A percentile compares a stretch with the other conserved stretches of the same genome.
These are phyloP conservation scores for Geotrichum restrictum DNA, from an alignment of 1,139 yeast species.

Conservation along the genomic window DNA sequence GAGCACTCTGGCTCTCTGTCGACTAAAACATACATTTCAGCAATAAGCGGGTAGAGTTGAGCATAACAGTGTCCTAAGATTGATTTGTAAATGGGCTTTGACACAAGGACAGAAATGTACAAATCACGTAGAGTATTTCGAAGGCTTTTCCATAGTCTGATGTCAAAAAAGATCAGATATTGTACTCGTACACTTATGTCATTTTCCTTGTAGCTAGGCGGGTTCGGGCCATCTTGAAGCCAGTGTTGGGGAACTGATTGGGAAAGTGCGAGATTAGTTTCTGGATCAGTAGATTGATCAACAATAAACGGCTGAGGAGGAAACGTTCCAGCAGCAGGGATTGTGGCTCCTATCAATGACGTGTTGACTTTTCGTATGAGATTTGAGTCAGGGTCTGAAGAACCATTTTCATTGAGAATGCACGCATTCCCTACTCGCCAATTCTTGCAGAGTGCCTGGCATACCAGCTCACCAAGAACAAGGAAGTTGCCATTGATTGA, in stretches of 20 bases:
- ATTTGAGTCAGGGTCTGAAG: not conserved
- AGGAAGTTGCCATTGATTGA: conserved; percentile 52
- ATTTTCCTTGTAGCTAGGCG: conserved; percentile 10
- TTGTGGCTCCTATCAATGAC: conserved; percentile 36
- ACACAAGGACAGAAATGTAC: conserved; percentile 64
- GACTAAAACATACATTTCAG: conserved; percentile 64
- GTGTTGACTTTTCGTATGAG: conserved; percentile 22
- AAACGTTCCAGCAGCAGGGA: conserved; percentile 21
- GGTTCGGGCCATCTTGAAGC: conserved; percentile 18
- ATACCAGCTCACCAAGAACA: conserved; percentile 50
- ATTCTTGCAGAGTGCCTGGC: conserved; percentile 49
- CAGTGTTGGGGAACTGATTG: conserved; percentile 50
- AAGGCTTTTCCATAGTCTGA: conserved; percentile 67
- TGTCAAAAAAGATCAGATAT: conserved; percentile 64
- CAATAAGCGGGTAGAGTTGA: conserved; percentile 74
- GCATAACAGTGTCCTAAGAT: conserved; percentile 74
- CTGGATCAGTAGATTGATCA: conserved; percentile 7
- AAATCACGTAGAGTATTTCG: conserved; percentile 62
- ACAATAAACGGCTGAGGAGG: conserved; percentile 19
- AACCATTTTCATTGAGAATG: conserved; percentile 1
- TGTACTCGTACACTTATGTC: conserved; percentile 56
- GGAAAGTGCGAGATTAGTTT: conserved; percentile 45
- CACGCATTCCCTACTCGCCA: conserved; percentile 48
- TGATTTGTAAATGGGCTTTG: conserved; percentile 57
- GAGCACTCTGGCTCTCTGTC: conserved; percentile 84